A percentile compares a stretch with the other conserved stretches of the same genome.
Conservation (phyloP, 257 asterid species). For the Perilla frutescens region DNA sequence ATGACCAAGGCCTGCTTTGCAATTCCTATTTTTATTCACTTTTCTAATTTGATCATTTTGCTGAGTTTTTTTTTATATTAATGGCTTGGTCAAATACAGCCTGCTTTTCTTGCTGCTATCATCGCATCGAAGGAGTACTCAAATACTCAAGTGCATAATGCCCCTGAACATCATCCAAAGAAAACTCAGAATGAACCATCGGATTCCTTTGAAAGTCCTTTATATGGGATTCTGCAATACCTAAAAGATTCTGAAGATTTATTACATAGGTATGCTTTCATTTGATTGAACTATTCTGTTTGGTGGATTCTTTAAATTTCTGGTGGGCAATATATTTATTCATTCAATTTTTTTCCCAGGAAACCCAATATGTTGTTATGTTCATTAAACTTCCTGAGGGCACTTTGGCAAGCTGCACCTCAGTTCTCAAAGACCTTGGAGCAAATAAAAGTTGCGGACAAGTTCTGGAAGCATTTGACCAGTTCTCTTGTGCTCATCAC, state of each 20-base stretch:
- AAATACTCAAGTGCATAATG: conserved; percentile 41
- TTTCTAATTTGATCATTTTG: neutral
- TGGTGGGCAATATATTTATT: conserved; percentile 18
- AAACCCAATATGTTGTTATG: conserved; percentile 59
- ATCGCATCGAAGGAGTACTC: conserved; percentile 48
- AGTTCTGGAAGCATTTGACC: conserved; percentile 78
- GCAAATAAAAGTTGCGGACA: conserved; percentile 59
- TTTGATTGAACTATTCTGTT: conserved; percentile 18
- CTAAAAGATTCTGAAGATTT: conserved; percentile 64
- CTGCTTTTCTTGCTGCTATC: conserved; percentile 77
- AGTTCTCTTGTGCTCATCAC: conserved; percentile 50
- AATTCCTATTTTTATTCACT: neutral
- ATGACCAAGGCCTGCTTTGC: neutral
- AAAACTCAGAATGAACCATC: conserved; percentile 43
- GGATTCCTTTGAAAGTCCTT: conserved; percentile 50
- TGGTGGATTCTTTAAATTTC: conserved; percentile 22
- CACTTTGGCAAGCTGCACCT: conserved; percentile 95
- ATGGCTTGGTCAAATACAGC: conserved; percentile 50
- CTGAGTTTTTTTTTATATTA: conserved; percentile 17
- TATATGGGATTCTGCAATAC: conserved; percentile 56
- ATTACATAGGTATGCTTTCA: conserved; percentile 56
- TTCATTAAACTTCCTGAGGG: conserved; percentile 73
- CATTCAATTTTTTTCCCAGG: conserved; percentile 50
- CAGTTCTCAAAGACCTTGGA: conserved; percentile 73
- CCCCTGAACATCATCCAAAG: conserved; percentile 44